Evolutionary conservation across 2,329 filamentous ascomycete genomes (phyloP), one percentile per base, ranked within the genome.

Genomic region (Colletotrichum spinosum): DNA sequence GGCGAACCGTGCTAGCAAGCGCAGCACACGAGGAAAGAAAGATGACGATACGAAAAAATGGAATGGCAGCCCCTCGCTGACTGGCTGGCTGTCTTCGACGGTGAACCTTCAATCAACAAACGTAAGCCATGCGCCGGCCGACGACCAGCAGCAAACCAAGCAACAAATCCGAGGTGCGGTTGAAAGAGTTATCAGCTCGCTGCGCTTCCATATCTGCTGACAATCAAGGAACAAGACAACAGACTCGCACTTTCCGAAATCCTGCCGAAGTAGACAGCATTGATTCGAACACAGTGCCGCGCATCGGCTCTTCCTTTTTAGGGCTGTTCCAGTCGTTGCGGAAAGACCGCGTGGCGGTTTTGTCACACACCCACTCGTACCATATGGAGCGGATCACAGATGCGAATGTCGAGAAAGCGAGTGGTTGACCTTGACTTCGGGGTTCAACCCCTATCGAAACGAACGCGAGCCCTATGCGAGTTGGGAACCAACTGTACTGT

Each of bases 161-260:
- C 6, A 55, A 39, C 9, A n/a, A 52, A 15, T 15, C 25, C 41
- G 6, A 35, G 17, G 65, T 50, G 54, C 53, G 60, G 54, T 65
- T 60, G 57, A 58, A 66, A 60, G 57, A 63, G 65, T 64, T 58
- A 55, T 66, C 48, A 68, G 62, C 57, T 68, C 57, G 37, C 58
- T 68, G 65, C 65, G 60, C 50, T 69, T 57, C 65, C 61, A 60
- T 25, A 17, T 42, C 13, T 37, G 44, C 35, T 25, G 42, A 62
- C 8, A 66, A 50, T 51, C 60, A 57, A 55, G 55, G 52, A 68
- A 50, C 62, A 60, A 33, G 64, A 49, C 34, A 45, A 54, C 63
- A 46, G 59, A 39, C 15, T 39, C n/a, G 11, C 35, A 13, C 9
- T 41, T 41, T 59, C 17, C 25, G 12, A 42, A 60, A 45, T 15